Percentiles rank a stretch among this genome's conserved stretches.
Evolutionary conservation across 805 yeast genomes (phyloP).

Genomic region (Zygotorulaspora florentina): DNA sequence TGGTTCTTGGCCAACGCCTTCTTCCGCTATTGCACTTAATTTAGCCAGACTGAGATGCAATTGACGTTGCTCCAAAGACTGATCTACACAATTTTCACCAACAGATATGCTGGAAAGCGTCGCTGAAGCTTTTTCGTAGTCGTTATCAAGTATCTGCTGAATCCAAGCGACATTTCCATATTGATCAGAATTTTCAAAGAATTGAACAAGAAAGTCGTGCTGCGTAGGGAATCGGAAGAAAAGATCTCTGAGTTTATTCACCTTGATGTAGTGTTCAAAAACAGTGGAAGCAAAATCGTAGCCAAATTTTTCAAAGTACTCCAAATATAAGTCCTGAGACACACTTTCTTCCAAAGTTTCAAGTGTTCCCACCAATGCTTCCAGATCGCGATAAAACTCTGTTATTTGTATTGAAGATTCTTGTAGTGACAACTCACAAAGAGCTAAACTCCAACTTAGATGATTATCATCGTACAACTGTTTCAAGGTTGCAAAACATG

Average conservation of each 20-base stretch:
- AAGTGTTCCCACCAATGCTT: constrained; percentile 50
- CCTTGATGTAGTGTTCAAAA: constrained; percentile 53
- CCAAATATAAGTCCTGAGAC: constrained; percentile 44
- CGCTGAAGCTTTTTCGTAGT: constrained; percentile 48
- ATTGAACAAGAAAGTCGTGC: constrained; percentile 46
- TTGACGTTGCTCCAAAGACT: constrained; percentile 37
- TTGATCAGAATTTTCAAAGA: constrained; percentile 44
- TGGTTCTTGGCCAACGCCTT: constrained; percentile 5
- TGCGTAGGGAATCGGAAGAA: constrained; percentile 56
- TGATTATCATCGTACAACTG: constrained; percentile 29
- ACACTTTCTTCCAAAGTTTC: constrained; percentile 41
- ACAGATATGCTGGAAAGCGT: constrained; percentile 43
- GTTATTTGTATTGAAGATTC: constrained; percentile 57
- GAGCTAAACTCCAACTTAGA: constrained; percentile 53
- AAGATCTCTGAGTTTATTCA: constrained; percentile 49
- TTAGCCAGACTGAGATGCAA: constrained; percentile 69
- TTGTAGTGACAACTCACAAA: constrained; percentile 48
- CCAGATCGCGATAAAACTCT: constrained; percentile 61
- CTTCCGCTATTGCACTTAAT: constrained; percentile 49
- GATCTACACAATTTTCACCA: constrained; percentile 40
- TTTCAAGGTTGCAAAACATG: constrained; percentile 31
- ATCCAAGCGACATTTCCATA: constrained; percentile 70
- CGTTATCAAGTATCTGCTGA: constrained; percentile 49
- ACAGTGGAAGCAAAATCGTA: constrained; percentile 64
- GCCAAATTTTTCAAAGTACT: constrained; percentile 58